phyloP scores from a whole-genome alignment of 441 rosid species.

The Populus hybrid region DNA sequence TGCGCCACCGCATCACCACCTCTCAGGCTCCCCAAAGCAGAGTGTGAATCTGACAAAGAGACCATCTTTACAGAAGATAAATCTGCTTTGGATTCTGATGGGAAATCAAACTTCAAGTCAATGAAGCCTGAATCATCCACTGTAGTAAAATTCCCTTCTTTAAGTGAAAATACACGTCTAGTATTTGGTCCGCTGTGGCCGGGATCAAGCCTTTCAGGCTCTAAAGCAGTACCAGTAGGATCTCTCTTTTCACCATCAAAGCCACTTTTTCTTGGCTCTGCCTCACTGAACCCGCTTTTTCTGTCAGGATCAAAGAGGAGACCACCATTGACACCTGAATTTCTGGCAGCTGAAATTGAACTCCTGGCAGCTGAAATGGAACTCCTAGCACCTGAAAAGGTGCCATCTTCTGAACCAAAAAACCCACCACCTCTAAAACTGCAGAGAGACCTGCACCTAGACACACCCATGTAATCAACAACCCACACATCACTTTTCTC shows the following conservation, averaged over 20 bases:
- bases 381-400: slow-evolving; percentile 70
- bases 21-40: slow-evolving; percentile 60
- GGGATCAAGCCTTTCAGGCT: slow-evolving; percentile 30
- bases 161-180: slow-evolving; percentile 68
- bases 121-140: slow-evolving; percentile 89
- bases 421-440: slow-evolving; percentile 72
- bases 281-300: slow-evolving; percentile 53
- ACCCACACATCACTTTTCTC: slow-evolving; percentile 75
- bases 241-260: slow-evolving; percentile 43
- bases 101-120: slow-evolving; percentile 79
- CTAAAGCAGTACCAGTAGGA: slow-evolving; percentile 22
- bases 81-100: slow-evolving; percentile 41
- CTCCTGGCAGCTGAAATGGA: slow-evolving; percentile 48
- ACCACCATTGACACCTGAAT: slow-evolving; percentile 73
- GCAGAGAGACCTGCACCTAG: slow-evolving; percentile 90
- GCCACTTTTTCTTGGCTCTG: slow-evolving; percentile 57
- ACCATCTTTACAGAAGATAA: slow-evolving; percentile 26
- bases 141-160: slow-evolving; percentile 66
- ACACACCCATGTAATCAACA: slow-evolving; percentile 67
- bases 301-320: slow-evolving; percentile 52
- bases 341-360: slow-evolving; percentile 82
- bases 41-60: slow-evolving; percentile 35
- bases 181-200: slow-evolving; percentile 21
- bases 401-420: slow-evolving; percentile 70
- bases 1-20: slow-evolving; percentile 22